Base-by-base conservation (phyloP, 768 basidiomycete species). In the Russula earlei region DNA sequence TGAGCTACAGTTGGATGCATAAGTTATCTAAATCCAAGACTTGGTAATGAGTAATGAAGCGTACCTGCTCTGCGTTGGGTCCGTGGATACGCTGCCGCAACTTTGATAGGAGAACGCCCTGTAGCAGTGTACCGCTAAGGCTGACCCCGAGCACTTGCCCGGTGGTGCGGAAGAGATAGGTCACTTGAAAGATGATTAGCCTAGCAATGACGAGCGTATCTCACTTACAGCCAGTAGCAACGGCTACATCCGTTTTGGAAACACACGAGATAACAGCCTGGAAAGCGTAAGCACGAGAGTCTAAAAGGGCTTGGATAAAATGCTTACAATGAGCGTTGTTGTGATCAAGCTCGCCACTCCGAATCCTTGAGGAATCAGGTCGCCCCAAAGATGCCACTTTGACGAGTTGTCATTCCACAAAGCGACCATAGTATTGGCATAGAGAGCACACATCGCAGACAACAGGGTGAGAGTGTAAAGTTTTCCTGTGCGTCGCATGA, bases 111-210 rank as follows among this genome's bases (percentile, higher is more conserved):
- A 99, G 75, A 34, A 95, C 77, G 5, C 80, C 78, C 70, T 99
- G 95, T 31, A 94, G 72, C 25, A 98, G 68, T 0, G 91, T 85
- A 20, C 91, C 89, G 63, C 84, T 84, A 44, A 94, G 73, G 64
- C 89, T 88, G 52, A 99, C 95, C 34, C 95, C 96, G 52, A 97
- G 77, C 22, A 96, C 96, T 74, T 97, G 95, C 3, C 94, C 94
- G 17, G 90, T 87, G 8, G 91, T 93, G 60, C 94, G 76, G 75
- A 94, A 95, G 45, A 96, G 76, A 70, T 98, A 98, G 31, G 88
- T 89, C 64, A 94, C 92, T 95, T 63, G 17, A 10, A 52, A 36
- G 36, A 48, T 7, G 31, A n/a, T 55, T 27, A 55, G 50, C 17
- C 38, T 11, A 15, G 19, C 47, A 20, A 43, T 20, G 36, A 53